Conservation (phyloP, 73 alveolate genomes). For the Paramecium pentaurelia region DNA sequence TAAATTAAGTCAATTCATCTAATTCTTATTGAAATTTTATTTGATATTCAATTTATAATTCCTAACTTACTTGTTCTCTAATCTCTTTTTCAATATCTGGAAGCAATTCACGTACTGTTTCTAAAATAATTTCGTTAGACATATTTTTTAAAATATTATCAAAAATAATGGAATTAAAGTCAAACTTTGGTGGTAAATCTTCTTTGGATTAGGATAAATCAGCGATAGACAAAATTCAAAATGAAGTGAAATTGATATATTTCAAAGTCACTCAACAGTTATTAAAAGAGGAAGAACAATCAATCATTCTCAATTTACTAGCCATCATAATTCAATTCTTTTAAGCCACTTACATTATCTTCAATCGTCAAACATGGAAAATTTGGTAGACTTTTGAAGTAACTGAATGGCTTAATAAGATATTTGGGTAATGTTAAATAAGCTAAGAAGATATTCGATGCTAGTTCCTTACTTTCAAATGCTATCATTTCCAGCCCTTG, state of each 20-base stretch:
- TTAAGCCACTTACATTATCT: not conserved
- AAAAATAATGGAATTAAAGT: conserved; percentile 19
- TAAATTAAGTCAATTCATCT: not conserved
- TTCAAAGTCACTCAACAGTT: not conserved
- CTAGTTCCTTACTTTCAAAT: not conserved
- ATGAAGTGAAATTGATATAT: not conserved
- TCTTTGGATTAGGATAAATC: not conserved
- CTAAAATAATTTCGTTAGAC: conserved; percentile 36
- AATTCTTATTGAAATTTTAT: not conserved
- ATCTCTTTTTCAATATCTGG: conserved; percentile 19
- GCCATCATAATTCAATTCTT: not conserved
- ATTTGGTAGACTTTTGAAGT: not conserved
- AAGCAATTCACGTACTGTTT: not conserved
- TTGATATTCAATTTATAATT: not conserved
- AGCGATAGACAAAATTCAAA: not conserved
- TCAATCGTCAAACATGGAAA: conserved; percentile 1
- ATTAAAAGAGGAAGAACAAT: conserved; percentile 21
- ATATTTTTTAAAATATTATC: not conserved
- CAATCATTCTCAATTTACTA: not conserved
- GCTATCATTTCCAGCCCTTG: not conserved
- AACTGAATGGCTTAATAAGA: not conserved
- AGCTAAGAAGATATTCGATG: not conserved
- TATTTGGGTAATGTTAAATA: conserved; percentile 2
- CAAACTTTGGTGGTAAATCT: conserved; percentile 21
- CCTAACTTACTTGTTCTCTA: not conserved